Conservation (phyloP, 305 asterid species). For the Fraxinus floribunda region DNA sequence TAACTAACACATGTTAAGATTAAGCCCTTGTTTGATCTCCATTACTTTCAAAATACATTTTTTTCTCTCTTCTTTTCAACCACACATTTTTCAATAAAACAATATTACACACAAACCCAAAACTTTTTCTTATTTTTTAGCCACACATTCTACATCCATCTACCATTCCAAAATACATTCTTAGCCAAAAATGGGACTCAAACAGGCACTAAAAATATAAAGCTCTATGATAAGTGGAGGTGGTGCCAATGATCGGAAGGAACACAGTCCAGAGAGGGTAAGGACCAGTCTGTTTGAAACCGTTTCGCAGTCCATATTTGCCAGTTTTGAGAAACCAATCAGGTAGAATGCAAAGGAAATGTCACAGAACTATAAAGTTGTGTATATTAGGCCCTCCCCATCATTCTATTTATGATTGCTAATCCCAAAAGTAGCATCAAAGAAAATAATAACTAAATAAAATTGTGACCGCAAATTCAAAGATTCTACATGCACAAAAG, state of each 20-base stretch:
- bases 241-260: background rate
- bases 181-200: too few relatives aligned
- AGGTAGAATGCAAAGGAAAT: background rate
- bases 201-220: too few relatives aligned
- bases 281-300: background rate
- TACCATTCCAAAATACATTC: too few relatives aligned
- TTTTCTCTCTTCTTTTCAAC: too few relatives aligned
- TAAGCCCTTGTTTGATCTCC: too few relatives aligned
- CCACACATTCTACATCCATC: too few relatives aligned
- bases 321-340: background rate
- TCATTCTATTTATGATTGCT: background rate
- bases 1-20: background rate
- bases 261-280: background rate
- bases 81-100: too few relatives aligned
- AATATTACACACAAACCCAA: too few relatives aligned
- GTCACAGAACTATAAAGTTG: background rate
- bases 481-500: background rate
- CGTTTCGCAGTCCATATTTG: background rate
- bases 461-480: background rate
- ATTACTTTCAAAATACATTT: too few relatives aligned
- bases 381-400: background rate
- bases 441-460: background rate
- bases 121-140: too few relatives aligned
- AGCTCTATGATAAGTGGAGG: background rate
- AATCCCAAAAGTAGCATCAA: background rate